phyloP scores from a whole-genome alignment of 345 rosid genomes.

The Sonneratia caseolaris region DNA sequence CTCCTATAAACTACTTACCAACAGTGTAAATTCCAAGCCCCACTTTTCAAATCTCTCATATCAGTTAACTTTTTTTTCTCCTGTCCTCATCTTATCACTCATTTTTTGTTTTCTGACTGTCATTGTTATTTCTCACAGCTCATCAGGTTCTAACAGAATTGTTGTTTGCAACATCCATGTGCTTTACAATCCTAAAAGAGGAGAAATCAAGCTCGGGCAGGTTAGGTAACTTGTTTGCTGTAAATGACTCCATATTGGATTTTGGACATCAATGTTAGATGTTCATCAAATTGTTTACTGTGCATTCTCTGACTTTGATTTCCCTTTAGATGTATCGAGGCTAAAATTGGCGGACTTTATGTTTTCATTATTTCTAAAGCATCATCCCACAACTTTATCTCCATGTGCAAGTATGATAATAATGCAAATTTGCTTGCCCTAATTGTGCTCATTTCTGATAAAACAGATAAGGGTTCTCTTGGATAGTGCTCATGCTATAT shows the following conservation, averaged over 20 bases:
- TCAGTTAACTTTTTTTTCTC: background rate
- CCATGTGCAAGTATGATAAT: background rate
- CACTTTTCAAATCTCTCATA: background rate
- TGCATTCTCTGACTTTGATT: background rate
- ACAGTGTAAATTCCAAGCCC: background rate
- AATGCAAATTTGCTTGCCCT: background rate
- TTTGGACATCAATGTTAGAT: background rate
- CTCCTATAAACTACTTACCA: background rate
- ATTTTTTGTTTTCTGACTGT: background rate
- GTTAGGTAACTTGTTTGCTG: slow-evolving; percentile 54
- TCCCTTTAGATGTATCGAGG: background rate
- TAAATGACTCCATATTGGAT: background rate
- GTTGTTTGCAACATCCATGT: slow-evolving; percentile 87
- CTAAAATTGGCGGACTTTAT: background rate
- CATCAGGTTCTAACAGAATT: slow-evolving; percentile 36
- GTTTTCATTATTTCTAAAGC: background rate
- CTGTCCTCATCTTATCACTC: background rate
- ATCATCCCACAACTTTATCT: background rate
- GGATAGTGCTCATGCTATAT: slow-evolving; percentile 64
- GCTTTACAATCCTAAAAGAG: slow-evolving; percentile 89
- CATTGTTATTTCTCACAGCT: slow-evolving; percentile 33
- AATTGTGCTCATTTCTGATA: slow-evolving; percentile 13
- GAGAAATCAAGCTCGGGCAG: slow-evolving; percentile 71
- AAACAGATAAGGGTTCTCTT: slow-evolving; percentile 69
- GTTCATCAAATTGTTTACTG: no score